Conservation (phyloP, 2,329 filamentous ascomycete genomes). For the Thielaviopsis euricoi region DNA sequence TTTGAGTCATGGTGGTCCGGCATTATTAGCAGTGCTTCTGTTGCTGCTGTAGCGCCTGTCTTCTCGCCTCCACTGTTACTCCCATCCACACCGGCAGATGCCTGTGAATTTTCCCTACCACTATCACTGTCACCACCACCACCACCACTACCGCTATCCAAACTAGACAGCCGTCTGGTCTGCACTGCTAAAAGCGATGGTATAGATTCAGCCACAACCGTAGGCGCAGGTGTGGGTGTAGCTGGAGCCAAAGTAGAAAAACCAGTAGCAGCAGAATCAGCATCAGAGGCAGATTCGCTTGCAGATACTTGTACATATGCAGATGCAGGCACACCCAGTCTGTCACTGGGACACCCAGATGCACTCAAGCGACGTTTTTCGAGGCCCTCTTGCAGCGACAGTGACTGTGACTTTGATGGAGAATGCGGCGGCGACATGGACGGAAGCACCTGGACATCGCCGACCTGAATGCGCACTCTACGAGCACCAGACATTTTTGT, state of each 20-base stretch:
- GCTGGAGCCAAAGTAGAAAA: not conserved
- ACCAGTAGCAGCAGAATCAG: not conserved
- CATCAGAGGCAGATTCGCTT: not conserved
- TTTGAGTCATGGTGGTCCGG: not conserved
- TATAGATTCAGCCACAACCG: not conserved
- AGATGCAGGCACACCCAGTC: not conserved
- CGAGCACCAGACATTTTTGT: not conserved
- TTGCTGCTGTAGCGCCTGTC: not conserved
- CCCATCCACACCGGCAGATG: not conserved
- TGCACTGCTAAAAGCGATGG: not conserved
- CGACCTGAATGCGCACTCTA: not conserved
- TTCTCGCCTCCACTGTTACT: not conserved
- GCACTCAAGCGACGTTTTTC: not conserved
- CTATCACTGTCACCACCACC: not conserved
- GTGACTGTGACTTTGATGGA: not conserved
- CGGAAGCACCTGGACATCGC: not conserved
- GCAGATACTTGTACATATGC: not conserved
- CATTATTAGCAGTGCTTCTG: no score
- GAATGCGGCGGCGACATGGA: not conserved
- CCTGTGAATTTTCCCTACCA: no score
- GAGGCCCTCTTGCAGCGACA: not conserved
- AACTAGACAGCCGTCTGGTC: not conserved
- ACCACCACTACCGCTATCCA: not conserved
- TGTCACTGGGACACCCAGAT: not conserved
- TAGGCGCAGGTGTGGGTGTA: no score